Conservation (phyloP, 2,329 filamentous ascomycete species). For the Epichloe amarillans region DNA sequence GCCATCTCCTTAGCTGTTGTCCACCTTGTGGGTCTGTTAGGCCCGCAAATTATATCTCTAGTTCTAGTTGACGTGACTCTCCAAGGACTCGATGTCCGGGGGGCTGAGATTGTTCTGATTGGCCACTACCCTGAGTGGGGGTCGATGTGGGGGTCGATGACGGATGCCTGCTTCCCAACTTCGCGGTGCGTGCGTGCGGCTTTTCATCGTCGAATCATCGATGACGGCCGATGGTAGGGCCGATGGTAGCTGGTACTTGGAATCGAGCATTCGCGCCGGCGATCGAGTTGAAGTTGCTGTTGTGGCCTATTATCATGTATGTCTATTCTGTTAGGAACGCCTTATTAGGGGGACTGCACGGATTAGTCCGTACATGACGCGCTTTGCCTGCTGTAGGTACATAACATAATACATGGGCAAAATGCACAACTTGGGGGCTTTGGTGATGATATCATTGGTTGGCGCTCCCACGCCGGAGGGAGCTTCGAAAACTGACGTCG, state of each 20-base stretch:
- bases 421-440: background rate
- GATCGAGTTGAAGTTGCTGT: too few relatives aligned
- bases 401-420: background rate
- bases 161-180: background rate
- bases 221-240: background rate
- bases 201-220: background rate
- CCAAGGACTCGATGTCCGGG: too few relatives aligned
- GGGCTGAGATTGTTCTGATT: background rate
- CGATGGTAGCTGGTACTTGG: background rate
- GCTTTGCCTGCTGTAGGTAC: background rate
- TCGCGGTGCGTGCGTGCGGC: background rate
- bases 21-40: too few relatives aligned
- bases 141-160: background rate
- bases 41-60: too few relatives aligned
- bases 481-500: background rate
- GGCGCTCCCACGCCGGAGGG: background rate
- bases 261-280: too few relatives aligned
- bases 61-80: too few relatives aligned
- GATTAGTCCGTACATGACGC: background rate
- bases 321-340: too few relatives aligned
- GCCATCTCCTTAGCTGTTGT: too few relatives aligned
- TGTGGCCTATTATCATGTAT: too few relatives aligned
- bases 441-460: conserved; percentile 1
- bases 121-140: background rate
- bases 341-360: background rate